phyloP scores from a whole-genome alignment of 345 rosid genomes.

The Acer negundo region DNA sequence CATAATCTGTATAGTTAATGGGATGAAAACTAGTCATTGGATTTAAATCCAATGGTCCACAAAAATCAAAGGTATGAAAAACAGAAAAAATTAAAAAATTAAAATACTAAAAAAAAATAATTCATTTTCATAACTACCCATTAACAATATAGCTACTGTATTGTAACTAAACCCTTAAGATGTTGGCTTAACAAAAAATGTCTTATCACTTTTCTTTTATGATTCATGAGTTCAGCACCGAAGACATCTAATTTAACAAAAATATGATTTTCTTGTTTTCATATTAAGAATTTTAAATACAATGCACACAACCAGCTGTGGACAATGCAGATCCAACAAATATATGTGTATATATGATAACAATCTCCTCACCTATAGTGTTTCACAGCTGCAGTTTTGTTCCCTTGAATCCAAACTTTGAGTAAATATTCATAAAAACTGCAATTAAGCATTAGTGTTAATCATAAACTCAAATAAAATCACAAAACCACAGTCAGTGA shows the following conservation, averaged over 20 bases:
- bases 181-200: not conserved
- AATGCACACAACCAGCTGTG: not conserved
- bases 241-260: not conserved
- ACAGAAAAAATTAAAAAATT: too few relatives aligned
- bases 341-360: not conserved
- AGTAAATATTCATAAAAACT: conserved; percentile 99
- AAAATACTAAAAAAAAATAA: too few relatives aligned
- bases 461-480: not conserved
- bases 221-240: not conserved
- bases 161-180: not conserved
- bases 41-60: too few relatives aligned
- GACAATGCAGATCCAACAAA: not conserved
- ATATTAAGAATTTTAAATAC: not conserved
- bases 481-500: not conserved
- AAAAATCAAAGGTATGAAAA: too few relatives aligned
- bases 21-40: too few relatives aligned
- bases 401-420: conserved; percentile 97
- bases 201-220: not conserved
- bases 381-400: conserved; percentile 75
- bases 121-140: too few relatives aligned
- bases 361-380: conserved; percentile 62
- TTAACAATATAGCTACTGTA: too few relatives aligned
- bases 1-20: too few relatives aligned
- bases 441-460: conserved; percentile 25
- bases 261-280: not conserved